A percentile compares a stretch with the other conserved stretches of the same genome.
These are phyloP conservation scores for Sporothrix dimorphospora DNA, from an alignment of 2,329 filamentous ascomycete species.

Conservation along the genomic window DNA sequence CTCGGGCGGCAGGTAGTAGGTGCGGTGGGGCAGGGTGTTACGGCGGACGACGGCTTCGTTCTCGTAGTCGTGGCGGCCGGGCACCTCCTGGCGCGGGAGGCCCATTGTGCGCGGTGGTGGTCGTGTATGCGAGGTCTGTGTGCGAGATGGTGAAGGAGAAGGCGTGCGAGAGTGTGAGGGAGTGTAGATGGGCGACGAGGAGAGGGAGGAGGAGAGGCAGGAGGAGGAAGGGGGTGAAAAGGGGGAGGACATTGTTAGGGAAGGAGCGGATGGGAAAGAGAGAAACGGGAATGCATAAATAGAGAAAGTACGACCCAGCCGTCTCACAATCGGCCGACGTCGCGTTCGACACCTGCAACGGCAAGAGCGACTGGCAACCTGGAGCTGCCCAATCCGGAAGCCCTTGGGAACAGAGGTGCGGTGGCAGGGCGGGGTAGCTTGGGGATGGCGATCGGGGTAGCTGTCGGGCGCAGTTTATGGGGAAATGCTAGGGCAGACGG, in stretches of 20 bases:
- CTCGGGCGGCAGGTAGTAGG: constrained; percentile 59
- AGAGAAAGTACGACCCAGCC: neutral
- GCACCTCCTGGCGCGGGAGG: constrained; percentile 16
- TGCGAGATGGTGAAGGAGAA: neutral
- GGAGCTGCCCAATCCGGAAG: constrained; percentile 3
- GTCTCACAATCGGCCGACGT: neutral
- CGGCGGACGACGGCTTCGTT: constrained; percentile 63
- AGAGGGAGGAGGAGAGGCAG: neutral
- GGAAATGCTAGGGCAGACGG: neutral
- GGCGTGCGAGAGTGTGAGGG: constrained; percentile 3
- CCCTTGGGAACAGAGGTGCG: neutral
- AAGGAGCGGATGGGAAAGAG: neutral
- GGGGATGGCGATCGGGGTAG: neutral
- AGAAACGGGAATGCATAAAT: neutral
- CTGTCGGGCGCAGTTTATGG: neutral
- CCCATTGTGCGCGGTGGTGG: constrained; percentile 12
- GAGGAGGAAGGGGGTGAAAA: neutral
- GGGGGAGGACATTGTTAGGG: neutral
- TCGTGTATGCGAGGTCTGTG: no score
- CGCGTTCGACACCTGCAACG: constrained; percentile 3
- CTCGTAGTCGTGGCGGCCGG: constrained; percentile 58
- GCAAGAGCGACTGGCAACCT: neutral
- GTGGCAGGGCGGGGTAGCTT: neutral
- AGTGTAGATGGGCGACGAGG: neutral
- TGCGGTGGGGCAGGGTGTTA: constrained; percentile 60